Percentiles rank a stretch among this genome's conserved stretches.
phyloP scores from a whole-genome alignment of 176 grass and related monocot species.

The Pontederia crassipes region DNA sequence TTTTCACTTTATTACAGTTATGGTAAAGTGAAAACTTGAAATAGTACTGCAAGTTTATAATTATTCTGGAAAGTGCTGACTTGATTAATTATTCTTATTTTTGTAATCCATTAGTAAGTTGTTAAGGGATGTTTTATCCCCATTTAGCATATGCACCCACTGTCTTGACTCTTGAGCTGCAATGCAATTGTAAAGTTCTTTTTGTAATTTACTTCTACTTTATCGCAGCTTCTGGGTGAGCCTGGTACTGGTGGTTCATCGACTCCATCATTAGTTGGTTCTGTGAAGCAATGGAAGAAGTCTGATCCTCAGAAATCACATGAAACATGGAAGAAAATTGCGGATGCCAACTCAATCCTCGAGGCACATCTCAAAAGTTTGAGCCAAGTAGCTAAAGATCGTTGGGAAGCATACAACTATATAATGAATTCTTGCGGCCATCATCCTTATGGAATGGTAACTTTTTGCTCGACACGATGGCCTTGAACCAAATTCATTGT shows the following conservation, averaged over 20 bases:
- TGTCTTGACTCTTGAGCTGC: not conserved
- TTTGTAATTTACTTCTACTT: constrained; percentile 12
- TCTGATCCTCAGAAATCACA: constrained; percentile 64
- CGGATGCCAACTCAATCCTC: constrained; percentile 49
- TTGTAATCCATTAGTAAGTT: too few species aligned
- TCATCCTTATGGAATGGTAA: constrained; percentile 43
- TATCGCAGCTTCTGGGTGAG: constrained; percentile 68
- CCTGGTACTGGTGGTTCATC: constrained; percentile 89
- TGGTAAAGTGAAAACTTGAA: not conserved
- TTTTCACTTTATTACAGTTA: not conserved
- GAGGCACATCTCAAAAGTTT: constrained; percentile 64
- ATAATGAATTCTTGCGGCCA: constrained; percentile 44
- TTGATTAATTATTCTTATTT: too few species aligned
- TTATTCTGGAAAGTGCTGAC: too few species aligned
- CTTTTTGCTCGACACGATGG: constrained; percentile 3
- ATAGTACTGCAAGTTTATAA: not conserved
- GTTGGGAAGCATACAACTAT: constrained; percentile 40
- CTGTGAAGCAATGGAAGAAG: constrained; percentile 83
- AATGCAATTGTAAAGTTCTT: not conserved
- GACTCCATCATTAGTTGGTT: constrained; percentile 91
- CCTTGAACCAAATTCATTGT: not conserved
- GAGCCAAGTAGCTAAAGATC: constrained; percentile 49
- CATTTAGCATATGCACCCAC: too few species aligned
- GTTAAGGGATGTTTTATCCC: too few species aligned
- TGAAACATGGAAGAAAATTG: constrained; percentile 66